Conservation (phyloP, 2,329 filamentous ascomycete genomes). For the Colletotrichum tropicale region DNA sequence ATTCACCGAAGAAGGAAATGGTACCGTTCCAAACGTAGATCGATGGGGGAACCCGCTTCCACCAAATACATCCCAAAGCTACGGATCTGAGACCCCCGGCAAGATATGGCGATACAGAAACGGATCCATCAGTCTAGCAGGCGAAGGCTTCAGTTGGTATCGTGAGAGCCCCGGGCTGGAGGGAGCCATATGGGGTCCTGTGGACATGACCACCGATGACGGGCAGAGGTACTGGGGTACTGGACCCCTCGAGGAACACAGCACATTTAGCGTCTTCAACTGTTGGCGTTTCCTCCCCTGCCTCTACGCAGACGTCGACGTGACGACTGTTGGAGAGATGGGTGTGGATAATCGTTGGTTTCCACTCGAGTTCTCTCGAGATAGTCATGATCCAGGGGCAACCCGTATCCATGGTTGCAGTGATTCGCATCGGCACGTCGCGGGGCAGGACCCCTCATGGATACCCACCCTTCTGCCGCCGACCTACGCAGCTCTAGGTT, state of each 20-base stretch:
- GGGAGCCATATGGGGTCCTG: not conserved
- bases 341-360: slow-evolving; percentile 24
- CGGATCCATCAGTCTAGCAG: slow-evolving; percentile 29
- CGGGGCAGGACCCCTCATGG: slow-evolving; percentile 38
- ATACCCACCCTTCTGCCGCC: slow-evolving; percentile 40
- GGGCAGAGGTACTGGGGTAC: not conserved
- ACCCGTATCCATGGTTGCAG: slow-evolving; percentile 30
- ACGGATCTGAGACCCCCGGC: slow-evolving; percentile 31
- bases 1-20: slow-evolving; percentile 11
- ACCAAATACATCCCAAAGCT: slow-evolving; percentile 25
- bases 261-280: slow-evolving; percentile 15
- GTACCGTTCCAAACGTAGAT: slow-evolving; percentile 3
- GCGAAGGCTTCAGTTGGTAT: slow-evolving; percentile 25
- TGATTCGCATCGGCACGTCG: slow-evolving; percentile 25
- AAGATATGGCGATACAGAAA: slow-evolving; percentile 39
- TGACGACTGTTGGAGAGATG: slow-evolving; percentile 11
- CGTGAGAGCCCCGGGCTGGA: slow-evolving; percentile 2
- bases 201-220: not conserved
- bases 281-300: slow-evolving; percentile 22
- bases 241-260: not conserved
- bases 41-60: slow-evolving; percentile 35
- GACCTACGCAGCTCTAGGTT: slow-evolving; percentile 27
- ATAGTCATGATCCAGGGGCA: not conserved
- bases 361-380: slow-evolving; percentile 32
- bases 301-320: not conserved